A percentile compares a stretch with the other conserved stretches of the same genome.
These are phyloP conservation scores for Acanthamoeba triangularis DNA, from an alignment of 208 protist genomes.

Conservation along the genomic window DNA sequence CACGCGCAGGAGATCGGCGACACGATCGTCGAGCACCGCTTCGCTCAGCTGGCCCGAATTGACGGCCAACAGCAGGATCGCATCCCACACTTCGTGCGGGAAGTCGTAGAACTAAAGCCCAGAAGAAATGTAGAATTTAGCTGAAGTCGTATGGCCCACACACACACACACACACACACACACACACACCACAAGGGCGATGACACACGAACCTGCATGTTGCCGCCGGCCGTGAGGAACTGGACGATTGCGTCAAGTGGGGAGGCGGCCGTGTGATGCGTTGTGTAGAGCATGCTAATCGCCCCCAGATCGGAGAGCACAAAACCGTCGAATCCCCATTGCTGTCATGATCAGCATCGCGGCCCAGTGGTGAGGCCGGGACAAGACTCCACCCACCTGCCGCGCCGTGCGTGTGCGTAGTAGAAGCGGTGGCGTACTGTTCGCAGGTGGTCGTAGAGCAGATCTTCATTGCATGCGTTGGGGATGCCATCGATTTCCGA, in stretches of 20 bases:
- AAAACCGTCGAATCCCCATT: conserved; percentile 41
- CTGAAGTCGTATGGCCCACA: neutral
- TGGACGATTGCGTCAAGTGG: neutral
- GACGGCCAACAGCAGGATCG: neutral
- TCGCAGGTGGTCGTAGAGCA: neutral
- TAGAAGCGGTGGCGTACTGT: neutral
- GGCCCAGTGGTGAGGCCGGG: neutral
- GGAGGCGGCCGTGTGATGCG: neutral
- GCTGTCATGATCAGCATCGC: no score
- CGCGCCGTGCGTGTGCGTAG: no score
- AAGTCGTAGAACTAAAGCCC: neutral
- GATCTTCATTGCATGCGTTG: neutral
- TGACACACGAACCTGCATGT: neutral
- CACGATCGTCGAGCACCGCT: neutral
- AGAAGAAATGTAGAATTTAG: neutral
- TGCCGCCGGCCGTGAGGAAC: neutral
- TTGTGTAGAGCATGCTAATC: neutral
- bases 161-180: no score
- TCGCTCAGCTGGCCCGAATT: neutral
- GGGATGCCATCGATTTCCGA: conserved; percentile 9
- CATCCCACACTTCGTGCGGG: neutral
- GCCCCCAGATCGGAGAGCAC: conserved; percentile 15
- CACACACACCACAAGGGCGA: neutral
- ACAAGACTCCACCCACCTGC: no score
- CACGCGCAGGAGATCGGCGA: neutral